Base-by-base conservation (phyloP, 768 basidiomycete species). In the Suillus brevipes region DNA sequence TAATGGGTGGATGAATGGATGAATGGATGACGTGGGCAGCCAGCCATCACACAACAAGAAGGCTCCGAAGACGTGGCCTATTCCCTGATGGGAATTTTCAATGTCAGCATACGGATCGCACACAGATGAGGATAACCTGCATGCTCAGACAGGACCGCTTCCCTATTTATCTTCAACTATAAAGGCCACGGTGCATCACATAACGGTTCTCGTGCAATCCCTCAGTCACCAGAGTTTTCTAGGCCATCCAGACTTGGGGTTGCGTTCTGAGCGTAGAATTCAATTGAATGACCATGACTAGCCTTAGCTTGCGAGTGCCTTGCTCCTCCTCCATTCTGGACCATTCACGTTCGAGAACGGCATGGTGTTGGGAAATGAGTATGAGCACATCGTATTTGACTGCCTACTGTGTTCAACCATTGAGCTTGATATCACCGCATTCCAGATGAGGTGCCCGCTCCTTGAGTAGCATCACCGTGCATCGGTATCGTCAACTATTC, bases 61-160 rank as follows among this genome's bases (percentile, higher is more conserved):
- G 10, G 45, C n/a, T 47, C 31, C n/a, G n/a, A 47, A 47, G 45
- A 23, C 12, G 45, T 47, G 45, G 45, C 45, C 20, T 47, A 23
- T 47, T 45, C 20, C 45, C 45, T 47, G n/a, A 47, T 47, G 45
- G n/a, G 10, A 47, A 47, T 23, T 23, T 47, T 47, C n/a, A 12
- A 47, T 23, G 45, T 47, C n/a, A 47, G 45, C n/a, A 47, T 47
- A n/a, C 45, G 23, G 12, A 23, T 23, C 53, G 56, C 66, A 47
- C 76, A 73, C 72, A 10, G 77, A 45, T 75, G 75, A 23, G 20
- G n/a, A 47, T 67, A 68, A 25, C 69, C 40, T 13, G 75, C 75
- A 0, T 78, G 75, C 55, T 69, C 49, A 68, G 70, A 57, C 67
- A 47, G n/a, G 12, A 10, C n/a, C 10, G 12, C n/a, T 47, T n/a